These are phyloP conservation scores for Blepharisma japonicum DNA, from an alignment of 73 alveolate genomes.

Conservation along the genomic window DNA sequence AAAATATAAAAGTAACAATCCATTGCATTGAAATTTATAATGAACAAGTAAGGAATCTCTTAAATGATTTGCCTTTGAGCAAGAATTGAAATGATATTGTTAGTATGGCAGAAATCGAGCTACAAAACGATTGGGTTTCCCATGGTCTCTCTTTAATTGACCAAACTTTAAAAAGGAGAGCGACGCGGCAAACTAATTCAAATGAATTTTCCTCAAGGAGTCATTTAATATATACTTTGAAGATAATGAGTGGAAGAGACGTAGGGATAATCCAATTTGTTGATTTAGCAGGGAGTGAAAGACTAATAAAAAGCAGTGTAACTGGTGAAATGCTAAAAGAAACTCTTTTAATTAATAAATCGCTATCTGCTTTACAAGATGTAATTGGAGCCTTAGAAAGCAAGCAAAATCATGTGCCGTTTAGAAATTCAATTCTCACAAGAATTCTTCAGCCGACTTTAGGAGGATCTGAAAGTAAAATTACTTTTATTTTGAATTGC, in stretches of 20 bases:
- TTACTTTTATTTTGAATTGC: not conserved
- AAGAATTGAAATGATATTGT: not conserved
- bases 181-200: constrained; percentile 78
- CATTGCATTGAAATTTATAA: constrained; percentile 23
- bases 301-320: constrained; percentile 57
- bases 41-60: not conserved
- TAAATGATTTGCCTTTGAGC: not conserved
- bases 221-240: constrained; percentile 57
- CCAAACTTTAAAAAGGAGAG: constrained; percentile 49
- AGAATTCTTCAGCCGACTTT: constrained; percentile 34
- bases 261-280: constrained; percentile 40
- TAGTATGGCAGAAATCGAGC: not conserved
- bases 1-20: not conserved
- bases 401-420: constrained; percentile 57
- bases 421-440: constrained; percentile 66
- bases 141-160: not conserved
- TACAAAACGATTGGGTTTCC: not conserved
- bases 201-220: constrained; percentile 88
- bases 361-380: constrained; percentile 57
- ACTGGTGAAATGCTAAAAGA: constrained; percentile 69
- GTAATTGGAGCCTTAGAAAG: constrained; percentile 56
- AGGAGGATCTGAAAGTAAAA: constrained; percentile 1
- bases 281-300: constrained; percentile 94
- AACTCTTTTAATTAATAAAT: constrained; percentile 51
- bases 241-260: not conserved